phyloP scores from a whole-genome alignment of 306 rosid genomes.

The Quillaja saponaria region DNA sequence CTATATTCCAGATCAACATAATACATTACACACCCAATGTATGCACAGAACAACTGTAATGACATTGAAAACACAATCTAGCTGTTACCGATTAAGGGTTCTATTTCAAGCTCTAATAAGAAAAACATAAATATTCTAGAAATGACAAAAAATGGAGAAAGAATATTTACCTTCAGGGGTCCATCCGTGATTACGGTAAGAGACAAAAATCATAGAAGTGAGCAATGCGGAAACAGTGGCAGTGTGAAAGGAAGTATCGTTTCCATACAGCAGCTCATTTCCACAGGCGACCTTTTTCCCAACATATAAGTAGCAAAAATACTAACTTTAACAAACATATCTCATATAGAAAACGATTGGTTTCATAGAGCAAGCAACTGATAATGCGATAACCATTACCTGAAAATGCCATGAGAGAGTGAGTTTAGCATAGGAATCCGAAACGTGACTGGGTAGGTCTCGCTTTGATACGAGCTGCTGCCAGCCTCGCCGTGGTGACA shows the following conservation, averaged over 20 bases:
- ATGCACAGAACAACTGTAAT: slow-evolving; percentile 6
- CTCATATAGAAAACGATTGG: background rate
- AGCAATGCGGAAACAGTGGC: slow-evolving; percentile 92
- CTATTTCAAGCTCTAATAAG: too few relatives aligned
- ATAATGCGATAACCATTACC: too few relatives aligned
- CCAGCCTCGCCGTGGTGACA: slow-evolving; percentile 32
- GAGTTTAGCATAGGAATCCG: slow-evolving; percentile 54
- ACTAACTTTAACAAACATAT: slow-evolving; percentile 7
- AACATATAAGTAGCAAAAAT: background rate
- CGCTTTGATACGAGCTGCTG: slow-evolving; percentile 46
- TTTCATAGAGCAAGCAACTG: slow-evolving; percentile 27
- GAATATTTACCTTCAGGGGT: slow-evolving; percentile 67
- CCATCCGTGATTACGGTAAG: slow-evolving; percentile 74
- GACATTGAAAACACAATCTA: background rate
- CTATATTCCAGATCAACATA: too few relatives aligned
- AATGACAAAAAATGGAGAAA: background rate
- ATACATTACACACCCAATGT: too few relatives aligned
- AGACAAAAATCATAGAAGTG: slow-evolving; percentile 81
- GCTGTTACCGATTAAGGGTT: background rate
- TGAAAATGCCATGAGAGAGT: too few relatives aligned
- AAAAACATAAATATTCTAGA: too few relatives aligned
- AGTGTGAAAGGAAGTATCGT: slow-evolving; percentile 83
- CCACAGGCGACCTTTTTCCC: slow-evolving; percentile 68
- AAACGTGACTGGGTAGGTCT: slow-evolving; percentile 47
- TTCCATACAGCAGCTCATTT: slow-evolving; percentile 76